Percentiles rank a stretch among this genome's conserved stretches.
phyloP scores from a whole-genome alignment of 768 basidiomycete genomes.

The Gelatoporia subvermispora region DNA sequence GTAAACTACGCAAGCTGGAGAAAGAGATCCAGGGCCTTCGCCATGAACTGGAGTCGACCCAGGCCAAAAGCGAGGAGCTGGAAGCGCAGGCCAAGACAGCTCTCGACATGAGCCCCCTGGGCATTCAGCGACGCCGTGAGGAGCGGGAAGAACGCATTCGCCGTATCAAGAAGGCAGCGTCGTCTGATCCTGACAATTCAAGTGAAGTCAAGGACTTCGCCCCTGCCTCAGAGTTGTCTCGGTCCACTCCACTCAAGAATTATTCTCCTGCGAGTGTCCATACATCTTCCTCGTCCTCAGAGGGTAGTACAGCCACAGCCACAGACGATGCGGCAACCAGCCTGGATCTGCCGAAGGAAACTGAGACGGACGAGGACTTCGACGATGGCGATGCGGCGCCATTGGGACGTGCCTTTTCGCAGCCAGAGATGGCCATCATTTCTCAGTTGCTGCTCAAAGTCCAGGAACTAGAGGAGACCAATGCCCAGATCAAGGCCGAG shows the following conservation, averaged over 20 bases:
- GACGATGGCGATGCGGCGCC: slow-evolving; percentile 14
- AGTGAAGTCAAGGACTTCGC: slow-evolving; percentile 21
- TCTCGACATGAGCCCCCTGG: slow-evolving; percentile 25
- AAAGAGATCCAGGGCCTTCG: slow-evolving; percentile 73
- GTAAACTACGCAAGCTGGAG: slow-evolving; percentile 68
- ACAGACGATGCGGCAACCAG: slow-evolving; percentile 2
- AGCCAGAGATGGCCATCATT: slow-evolving; percentile 45
- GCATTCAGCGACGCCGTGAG: slow-evolving; percentile 31
- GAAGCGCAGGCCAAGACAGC: slow-evolving; percentile 57
- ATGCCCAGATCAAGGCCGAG: slow-evolving; percentile 58
- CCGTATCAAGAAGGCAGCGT: slow-evolving; percentile 35
- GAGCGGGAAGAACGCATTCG: slow-evolving; percentile 47
- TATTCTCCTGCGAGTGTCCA: neutral
- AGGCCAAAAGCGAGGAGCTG: slow-evolving; percentile 62
- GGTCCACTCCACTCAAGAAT: slow-evolving; percentile 5
- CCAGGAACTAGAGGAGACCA: slow-evolving; percentile 70
- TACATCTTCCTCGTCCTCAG: too few species aligned
- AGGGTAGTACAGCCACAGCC: neutral
- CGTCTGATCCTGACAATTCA: neutral
- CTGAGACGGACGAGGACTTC: neutral
- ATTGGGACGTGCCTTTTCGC: slow-evolving; percentile 21
- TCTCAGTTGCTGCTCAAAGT: slow-evolving; percentile 71
- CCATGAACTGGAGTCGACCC: slow-evolving; percentile 74
- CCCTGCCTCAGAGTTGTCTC: slow-evolving; percentile 17
- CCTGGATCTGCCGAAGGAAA: slow-evolving; percentile 1